A percentile compares a stretch with the other conserved stretches of the same genome.
Evolutionary conservation across 1,139 yeast genomes (phyloP).

Genomic region (Pichia sp.): DNA sequence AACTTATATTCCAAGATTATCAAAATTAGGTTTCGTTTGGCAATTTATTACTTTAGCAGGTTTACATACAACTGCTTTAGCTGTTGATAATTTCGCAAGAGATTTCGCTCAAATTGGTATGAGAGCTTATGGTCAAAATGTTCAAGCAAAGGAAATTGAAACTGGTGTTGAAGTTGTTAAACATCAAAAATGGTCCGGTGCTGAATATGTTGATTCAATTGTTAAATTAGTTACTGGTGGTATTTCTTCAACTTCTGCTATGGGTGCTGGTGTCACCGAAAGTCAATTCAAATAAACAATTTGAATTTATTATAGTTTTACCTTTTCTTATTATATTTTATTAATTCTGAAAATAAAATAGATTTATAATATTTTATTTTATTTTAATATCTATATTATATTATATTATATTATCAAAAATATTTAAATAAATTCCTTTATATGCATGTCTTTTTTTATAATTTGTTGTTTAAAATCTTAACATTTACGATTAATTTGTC

Average conservation of each 20-base stretch:
- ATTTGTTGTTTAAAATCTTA: too few relatives aligned
- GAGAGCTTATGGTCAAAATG: constrained; percentile 88
- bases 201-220: constrained; percentile 89
- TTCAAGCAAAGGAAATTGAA: constrained; percentile 86
- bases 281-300: constrained; percentile 64
- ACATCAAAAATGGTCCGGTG: constrained; percentile 99
- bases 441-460: too few relatives aligned
- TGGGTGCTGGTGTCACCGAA: constrained; percentile 99
- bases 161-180: constrained; percentile 90
- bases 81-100: constrained; percentile 78
- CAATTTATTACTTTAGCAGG: constrained; percentile 98
- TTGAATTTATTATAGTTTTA: not conserved
- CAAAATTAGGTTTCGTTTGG: constrained; percentile 92
- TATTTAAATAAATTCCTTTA: too few relatives aligned
- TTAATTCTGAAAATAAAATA: too few relatives aligned
- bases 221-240: constrained; percentile 93
- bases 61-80: constrained; percentile 91
- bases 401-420: too few relatives aligned
- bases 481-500: too few relatives aligned
- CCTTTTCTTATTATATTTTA: not conserved
- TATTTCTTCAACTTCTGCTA: constrained; percentile 91
- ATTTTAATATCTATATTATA: too few relatives aligned
- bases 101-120: constrained; percentile 79
- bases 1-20: constrained; percentile 83
- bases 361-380: too few relatives aligned